A percentile compares a stretch with the other conserved stretches of the same genome.
phyloP scores from a whole-genome alignment of 2,329 filamentous ascomycete species.

The Epichloe scottii region DNA sequence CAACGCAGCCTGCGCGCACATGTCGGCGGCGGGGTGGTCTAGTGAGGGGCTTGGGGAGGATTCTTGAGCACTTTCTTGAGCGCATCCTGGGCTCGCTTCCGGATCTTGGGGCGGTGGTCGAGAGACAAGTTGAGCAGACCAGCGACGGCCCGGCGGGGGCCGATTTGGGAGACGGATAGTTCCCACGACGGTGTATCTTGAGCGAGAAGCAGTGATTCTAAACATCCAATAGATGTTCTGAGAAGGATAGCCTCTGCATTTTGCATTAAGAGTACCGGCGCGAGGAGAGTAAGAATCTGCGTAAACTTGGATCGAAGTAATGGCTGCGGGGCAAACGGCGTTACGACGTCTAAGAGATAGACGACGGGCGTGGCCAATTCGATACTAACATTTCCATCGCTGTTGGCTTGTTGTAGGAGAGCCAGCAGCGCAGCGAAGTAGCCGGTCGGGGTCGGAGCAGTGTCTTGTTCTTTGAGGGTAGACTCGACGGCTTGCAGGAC shows the following conservation, averaged over 20 bases:
- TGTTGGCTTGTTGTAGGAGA: constrained; percentile 66
- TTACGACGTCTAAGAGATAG: constrained; percentile 89
- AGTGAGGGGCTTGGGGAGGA: constrained; percentile 84
- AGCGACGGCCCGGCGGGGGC: constrained; percentile 75
- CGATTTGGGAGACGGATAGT: constrained; percentile 67
- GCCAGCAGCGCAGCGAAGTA: constrained; percentile 95
- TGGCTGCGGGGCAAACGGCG: constrained; percentile 69
- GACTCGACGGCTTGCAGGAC: constrained; percentile 87
- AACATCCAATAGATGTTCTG: constrained; percentile 77
- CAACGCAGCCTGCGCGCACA: constrained; percentile 87
- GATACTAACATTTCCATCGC: constrained; percentile 58
- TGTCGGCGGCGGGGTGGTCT: constrained; percentile 88
- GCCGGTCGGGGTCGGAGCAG: constrained; percentile 70
- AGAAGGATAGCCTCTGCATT: constrained; percentile 82
- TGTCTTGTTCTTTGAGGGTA: constrained; percentile 78
- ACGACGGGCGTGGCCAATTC: constrained; percentile 77
- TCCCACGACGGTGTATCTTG: constrained; percentile 87
- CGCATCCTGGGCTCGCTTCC: constrained; percentile 86
- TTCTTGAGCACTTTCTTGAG: constrained; percentile 70
- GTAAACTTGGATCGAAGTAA: constrained; percentile 91
- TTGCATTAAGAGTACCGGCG: constrained; percentile 65
- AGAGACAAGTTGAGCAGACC: constrained; percentile 75
- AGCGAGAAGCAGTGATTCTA: constrained; percentile 81
- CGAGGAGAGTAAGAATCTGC: constrained; percentile 77
- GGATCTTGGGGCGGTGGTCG: constrained; percentile 82